Conservation (phyloP, 169 alveolate species). For the Babesia gibsoni region DNA sequence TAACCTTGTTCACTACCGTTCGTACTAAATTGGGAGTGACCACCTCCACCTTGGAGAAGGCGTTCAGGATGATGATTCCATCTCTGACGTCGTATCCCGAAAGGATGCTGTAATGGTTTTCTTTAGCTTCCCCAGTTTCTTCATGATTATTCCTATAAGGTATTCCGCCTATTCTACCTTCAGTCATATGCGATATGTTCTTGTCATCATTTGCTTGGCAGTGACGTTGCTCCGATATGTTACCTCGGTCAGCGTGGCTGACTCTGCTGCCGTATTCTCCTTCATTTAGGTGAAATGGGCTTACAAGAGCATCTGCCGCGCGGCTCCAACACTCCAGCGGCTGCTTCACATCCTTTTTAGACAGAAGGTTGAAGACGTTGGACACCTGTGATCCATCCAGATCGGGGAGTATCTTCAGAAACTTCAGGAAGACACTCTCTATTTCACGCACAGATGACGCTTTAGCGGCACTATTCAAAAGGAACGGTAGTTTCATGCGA, state of each 20-base stretch:
- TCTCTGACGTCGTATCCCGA: conserved; percentile 41
- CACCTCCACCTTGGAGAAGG: conserved; percentile 55
- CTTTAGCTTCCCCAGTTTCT: neutral
- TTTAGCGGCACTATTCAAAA: conserved; percentile 36
- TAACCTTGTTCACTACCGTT: conserved; percentile 17
- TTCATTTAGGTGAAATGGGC: no score
- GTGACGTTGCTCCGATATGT: no score
- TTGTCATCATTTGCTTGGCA: no score
- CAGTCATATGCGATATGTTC: no score
- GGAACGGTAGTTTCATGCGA: conserved; percentile 56
- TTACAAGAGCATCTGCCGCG: no score
- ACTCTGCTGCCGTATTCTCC: no score
- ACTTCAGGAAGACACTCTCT: conserved; percentile 31
- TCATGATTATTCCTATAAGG: neutral
- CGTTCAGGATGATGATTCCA: conserved; percentile 48
- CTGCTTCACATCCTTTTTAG: conserved; percentile 55
- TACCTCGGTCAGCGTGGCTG: no score
- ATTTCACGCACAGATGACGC: conserved; percentile 34
- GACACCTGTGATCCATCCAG: conserved; percentile 54
- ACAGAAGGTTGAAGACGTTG: conserved; percentile 32
- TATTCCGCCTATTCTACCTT: conserved; percentile 12
- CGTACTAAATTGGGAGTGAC: conserved; percentile 6
- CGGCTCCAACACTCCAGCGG: conserved; percentile 16
- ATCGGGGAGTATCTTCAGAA: conserved; percentile 29
- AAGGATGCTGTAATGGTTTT: neutral